A percentile compares a stretch with the other conserved stretches of the same genome.
Evolutionary conservation across 805 yeast genomes (phyloP).

Genomic region (Brettanomyces anomalus): DNA sequence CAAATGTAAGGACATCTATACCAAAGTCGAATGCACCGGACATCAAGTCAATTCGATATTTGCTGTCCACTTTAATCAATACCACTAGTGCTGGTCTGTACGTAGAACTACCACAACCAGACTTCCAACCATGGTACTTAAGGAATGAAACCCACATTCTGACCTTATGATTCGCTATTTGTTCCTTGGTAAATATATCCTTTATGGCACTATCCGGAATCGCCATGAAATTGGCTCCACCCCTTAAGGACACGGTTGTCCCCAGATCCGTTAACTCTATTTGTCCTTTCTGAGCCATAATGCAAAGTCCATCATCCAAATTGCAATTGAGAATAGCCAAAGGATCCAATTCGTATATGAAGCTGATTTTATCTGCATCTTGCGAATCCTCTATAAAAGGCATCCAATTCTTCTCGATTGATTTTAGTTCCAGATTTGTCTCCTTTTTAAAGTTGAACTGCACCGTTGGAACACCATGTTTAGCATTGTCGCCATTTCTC

Average conservation of each 20-base stretch:
- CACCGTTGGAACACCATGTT: conserved; percentile 9
- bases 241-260: conserved; percentile 21
- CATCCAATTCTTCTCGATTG: conserved; percentile 31
- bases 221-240: conserved; percentile 25
- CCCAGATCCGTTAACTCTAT: conserved; percentile 12
- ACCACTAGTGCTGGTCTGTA: conserved; percentile 37
- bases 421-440: conserved; percentile 14
- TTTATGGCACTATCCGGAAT: conserved; percentile 17
- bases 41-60: conserved; percentile 23
- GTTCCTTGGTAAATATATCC: conserved; percentile 2
- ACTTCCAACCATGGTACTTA: conserved; percentile 31
- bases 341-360: conserved; percentile 26
- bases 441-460: conserved; percentile 20
- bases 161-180: conserved; percentile 17
- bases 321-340: conserved; percentile 25
- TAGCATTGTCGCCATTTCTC: conserved; percentile 17
- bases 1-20: conserved; percentile 25
- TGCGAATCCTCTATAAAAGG: conserved; percentile 26
- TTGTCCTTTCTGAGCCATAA: conserved; percentile 20
- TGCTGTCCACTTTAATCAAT: conserved; percentile 24
- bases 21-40: conserved; percentile 28
- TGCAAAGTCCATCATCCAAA: conserved; percentile 24
- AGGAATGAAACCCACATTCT: conserved; percentile 39
- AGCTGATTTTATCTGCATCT: conserved; percentile 20
- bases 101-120: conserved; percentile 36